Evolutionary conservation across 805 yeast species (phyloP), one percentile per base, ranked within the genome.

Genomic region (Alloascoidea hylecoeti): DNA sequence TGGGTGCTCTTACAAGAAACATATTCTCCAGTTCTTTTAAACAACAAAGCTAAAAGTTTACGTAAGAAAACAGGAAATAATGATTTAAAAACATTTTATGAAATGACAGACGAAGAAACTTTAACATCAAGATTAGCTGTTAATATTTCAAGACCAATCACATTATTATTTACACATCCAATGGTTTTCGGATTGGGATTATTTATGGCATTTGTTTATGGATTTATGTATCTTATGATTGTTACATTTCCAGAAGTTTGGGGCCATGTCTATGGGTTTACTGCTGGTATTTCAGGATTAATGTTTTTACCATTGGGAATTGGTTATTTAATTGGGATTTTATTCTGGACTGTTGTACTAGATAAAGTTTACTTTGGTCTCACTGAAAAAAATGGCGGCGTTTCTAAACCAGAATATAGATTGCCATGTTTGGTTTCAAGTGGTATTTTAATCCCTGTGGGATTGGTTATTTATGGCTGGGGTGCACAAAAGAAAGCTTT

Each of bases 391-490:
- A 72, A 74, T 44, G 58, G 58, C 15, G 81, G 81, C 5, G 69
- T 70, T 9, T 47, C 71, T 6, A 69, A 70, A 43, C 84, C 84
- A 1, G 85, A 78, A 49, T 75, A 52, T 49, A 57, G 81, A 36
- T 50, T 78, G 18, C 77, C 77, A 12, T 56, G 67, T 38, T 51
- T 76, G 33, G 59, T 72, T 43, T 52, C 60, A 13, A 58, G 69
- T 15, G 74, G 79, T 1, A 44, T 76, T 27, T 48, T 66, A 14
- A 63, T 73, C 44, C 76, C 84, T 0, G 60, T 64, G 12, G 85
- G 84, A 0, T 56, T 78, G 33, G 58, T 78, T 42, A 73, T 82
- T 73, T 76, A 72, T 47, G 86, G 85, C 13, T 78, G 85, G 86
- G 66, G 77, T 23, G 77, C 80, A 1, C 59, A 75, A 47, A 59